phyloP scores from a whole-genome alignment of 352 stramenopile genomes.

The Phytophthora macrochlamydospora region DNA sequence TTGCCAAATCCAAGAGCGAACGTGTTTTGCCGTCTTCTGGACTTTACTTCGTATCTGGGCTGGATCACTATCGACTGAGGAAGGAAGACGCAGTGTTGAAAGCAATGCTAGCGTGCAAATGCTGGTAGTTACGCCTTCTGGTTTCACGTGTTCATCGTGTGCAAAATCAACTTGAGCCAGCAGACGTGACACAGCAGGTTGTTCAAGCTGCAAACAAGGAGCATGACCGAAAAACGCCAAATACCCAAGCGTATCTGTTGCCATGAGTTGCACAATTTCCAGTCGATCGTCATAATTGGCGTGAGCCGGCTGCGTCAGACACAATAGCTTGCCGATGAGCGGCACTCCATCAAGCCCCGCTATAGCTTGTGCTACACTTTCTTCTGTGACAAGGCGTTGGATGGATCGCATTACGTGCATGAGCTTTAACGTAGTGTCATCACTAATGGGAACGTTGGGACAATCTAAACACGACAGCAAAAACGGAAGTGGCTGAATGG shows the following conservation, averaged over 20 bases:
- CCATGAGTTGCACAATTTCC: conserved; percentile 62
- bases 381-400: conserved; percentile 64
- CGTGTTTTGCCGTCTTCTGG: conserved; percentile 10
- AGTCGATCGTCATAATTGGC: conserved; percentile 26
- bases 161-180: conserved; percentile 50
- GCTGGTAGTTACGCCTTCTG: conserved; percentile 37
- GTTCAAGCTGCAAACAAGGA: conserved; percentile 37
- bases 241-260: conserved; percentile 65
- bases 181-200: conserved; percentile 38
- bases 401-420: conserved; percentile 53
- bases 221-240: conserved; percentile 62
- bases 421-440: conserved; percentile 36
- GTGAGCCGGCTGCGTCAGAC: conserved; percentile 7
- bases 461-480: conserved; percentile 53
- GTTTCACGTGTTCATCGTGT: conserved; percentile 32
- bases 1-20: conserved; percentile 41
- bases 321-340: conserved; percentile 44
- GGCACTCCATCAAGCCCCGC: conserved; percentile 32
- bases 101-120: conserved; percentile 58
- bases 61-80: background rate
- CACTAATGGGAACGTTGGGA: conserved; percentile 13
- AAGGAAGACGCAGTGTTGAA: conserved; percentile 20
- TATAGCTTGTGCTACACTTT: conserved; percentile 41
- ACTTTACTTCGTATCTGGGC: conserved; percentile 4
- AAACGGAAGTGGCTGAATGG: conserved; percentile 41